Percentiles rank a stretch among this genome's conserved stretches.
These are phyloP conservation scores for Hypocrella siamensis DNA, from an alignment of 2,329 filamentous ascomycete genomes.

Conservation along the genomic window DNA sequence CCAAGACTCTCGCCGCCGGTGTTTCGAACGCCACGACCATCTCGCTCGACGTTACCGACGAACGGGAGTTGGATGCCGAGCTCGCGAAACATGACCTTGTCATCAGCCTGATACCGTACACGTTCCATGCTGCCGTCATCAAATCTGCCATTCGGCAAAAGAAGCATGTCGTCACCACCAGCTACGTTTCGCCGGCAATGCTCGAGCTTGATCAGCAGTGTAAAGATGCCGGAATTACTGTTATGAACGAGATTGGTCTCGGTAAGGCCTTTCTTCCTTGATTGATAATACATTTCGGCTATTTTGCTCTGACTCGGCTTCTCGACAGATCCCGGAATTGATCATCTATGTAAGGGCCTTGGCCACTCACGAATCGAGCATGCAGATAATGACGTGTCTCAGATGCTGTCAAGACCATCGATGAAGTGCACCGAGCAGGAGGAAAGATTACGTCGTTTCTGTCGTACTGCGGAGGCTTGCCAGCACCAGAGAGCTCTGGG, in stretches of 20 bases:
- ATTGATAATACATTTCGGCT: not conserved
- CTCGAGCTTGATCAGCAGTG: slow-evolving; percentile 66
- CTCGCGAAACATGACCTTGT: slow-evolving; percentile 67
- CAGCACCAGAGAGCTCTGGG: slow-evolving; percentile 53
- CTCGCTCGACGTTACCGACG: slow-evolving; percentile 70
- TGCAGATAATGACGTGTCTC: slow-evolving; percentile 14
- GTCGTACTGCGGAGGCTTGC: slow-evolving; percentile 54
- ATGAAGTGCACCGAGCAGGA: slow-evolving; percentile 70
- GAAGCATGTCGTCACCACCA: slow-evolving; percentile 93
- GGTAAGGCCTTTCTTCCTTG: slow-evolving; percentile 9
- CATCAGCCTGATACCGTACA: slow-evolving; percentile 81
- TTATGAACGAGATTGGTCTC: slow-evolving; percentile 91
- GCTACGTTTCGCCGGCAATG: slow-evolving; percentile 88
- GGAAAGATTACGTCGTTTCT: slow-evolving; percentile 76
- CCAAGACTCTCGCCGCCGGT: slow-evolving; percentile 58
- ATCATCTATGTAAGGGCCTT: slow-evolving; percentile 34
- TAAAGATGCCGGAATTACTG: slow-evolving; percentile 86
- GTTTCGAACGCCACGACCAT: slow-evolving; percentile 61
- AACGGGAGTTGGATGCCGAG: slow-evolving; percentile 61
- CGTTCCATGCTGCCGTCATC: slow-evolving; percentile 75
- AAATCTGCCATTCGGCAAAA: slow-evolving; percentile 84
- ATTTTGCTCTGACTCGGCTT: not conserved
- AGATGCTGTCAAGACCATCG: slow-evolving; percentile 77
- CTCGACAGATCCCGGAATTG: slow-evolving; percentile 51
- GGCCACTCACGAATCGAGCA: not conserved